phyloP scores from a whole-genome alignment of 2,329 filamentous ascomycete species.

The Nigrospora osmanthi region DNA sequence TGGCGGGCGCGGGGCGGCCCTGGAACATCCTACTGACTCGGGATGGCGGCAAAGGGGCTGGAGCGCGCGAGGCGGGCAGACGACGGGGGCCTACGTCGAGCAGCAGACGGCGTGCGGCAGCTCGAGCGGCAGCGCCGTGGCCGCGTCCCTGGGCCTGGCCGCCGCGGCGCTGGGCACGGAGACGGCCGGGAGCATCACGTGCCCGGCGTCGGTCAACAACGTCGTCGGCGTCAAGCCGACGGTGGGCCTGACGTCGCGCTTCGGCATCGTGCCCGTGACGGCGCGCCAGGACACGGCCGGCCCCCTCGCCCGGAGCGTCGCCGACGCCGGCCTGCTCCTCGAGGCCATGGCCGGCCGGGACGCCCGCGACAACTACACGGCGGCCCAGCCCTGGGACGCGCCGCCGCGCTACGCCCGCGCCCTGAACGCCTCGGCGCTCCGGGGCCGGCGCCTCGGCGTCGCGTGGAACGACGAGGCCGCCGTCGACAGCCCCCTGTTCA shows the following conservation, averaged over 20 bases:
- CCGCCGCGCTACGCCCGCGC: slow-evolving; percentile 48
- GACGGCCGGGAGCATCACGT: slow-evolving; percentile 57
- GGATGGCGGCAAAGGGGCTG: too few relatives aligned
- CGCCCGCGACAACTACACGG: slow-evolving; percentile 46
- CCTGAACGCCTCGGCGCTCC: slow-evolving; percentile 40
- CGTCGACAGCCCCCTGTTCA: background rate
- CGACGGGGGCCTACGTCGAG: slow-evolving; percentile 50
- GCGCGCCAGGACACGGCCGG: slow-evolving; percentile 51
- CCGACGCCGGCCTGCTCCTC: slow-evolving; percentile 48
- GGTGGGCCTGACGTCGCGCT: slow-evolving; percentile 54
- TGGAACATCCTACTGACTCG: too few relatives aligned
- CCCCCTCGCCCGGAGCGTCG: slow-evolving; percentile 46
- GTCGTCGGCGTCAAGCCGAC: slow-evolving; percentile 64
- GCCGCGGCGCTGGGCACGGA: slow-evolving; percentile 54
- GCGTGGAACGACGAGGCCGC: slow-evolving; percentile 6
- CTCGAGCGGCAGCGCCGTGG: slow-evolving; percentile 53
- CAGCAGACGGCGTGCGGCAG: slow-evolving; percentile 54
- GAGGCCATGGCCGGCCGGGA: slow-evolving; percentile 50
- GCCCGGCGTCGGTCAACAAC: slow-evolving; percentile 45
- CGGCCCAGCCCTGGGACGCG: slow-evolving; percentile 40
- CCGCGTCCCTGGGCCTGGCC: slow-evolving; percentile 50
- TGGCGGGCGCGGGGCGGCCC: too few relatives aligned
- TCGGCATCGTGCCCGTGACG: slow-evolving; percentile 50
- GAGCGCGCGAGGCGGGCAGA: slow-evolving; percentile 56
- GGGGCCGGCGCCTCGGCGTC: slow-evolving; percentile 49